Evolutionary conservation across 2,329 filamentous ascomycete species (phyloP).

Genomic region (Arachnomyces sp.): DNA sequence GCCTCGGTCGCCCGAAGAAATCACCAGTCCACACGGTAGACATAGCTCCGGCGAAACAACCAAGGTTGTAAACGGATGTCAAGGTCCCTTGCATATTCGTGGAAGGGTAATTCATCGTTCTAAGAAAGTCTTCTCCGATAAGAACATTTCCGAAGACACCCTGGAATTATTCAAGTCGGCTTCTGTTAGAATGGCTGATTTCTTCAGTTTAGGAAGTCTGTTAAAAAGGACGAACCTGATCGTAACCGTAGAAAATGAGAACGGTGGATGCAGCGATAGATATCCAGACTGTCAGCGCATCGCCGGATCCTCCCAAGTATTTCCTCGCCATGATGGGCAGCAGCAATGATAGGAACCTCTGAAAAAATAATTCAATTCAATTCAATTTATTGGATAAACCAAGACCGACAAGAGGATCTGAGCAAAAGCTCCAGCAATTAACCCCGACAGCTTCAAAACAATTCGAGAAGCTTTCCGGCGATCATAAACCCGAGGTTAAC

Average conservation of each 20-base stretch:
- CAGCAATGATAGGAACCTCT: too few species aligned
- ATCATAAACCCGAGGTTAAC: too few species aligned
- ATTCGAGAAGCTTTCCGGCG: too few species aligned
- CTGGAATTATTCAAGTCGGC: slow-evolving; percentile 3
- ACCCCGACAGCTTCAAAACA: too few species aligned
- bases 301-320: slow-evolving; percentile 46
- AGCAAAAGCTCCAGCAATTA: too few species aligned
- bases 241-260: slow-evolving; percentile 44
- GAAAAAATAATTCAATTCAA: too few species aligned
- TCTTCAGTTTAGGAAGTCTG: too few species aligned
- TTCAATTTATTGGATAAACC: too few species aligned
- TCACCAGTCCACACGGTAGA: slow-evolving; percentile 36
- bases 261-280: slow-evolving; percentile 45
- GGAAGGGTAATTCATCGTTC: slow-evolving; percentile 9
- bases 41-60: slow-evolving; percentile 43
- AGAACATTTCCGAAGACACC: slow-evolving; percentile 13
- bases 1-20: slow-evolving; percentile 34
- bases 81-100: slow-evolving; percentile 12
- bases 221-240: slow-evolving; percentile 24
- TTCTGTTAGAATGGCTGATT: too few species aligned
- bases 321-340: slow-evolving; percentile 33
- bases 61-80: slow-evolving; percentile 27
- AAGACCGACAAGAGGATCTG: too few species aligned
- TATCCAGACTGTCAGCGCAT: slow-evolving; percentile 47
- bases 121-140: slow-evolving; percentile 13